phyloP scores from a whole-genome alignment of 2,329 filamentous ascomycete genomes.

The Seiridium unicorne region DNA sequence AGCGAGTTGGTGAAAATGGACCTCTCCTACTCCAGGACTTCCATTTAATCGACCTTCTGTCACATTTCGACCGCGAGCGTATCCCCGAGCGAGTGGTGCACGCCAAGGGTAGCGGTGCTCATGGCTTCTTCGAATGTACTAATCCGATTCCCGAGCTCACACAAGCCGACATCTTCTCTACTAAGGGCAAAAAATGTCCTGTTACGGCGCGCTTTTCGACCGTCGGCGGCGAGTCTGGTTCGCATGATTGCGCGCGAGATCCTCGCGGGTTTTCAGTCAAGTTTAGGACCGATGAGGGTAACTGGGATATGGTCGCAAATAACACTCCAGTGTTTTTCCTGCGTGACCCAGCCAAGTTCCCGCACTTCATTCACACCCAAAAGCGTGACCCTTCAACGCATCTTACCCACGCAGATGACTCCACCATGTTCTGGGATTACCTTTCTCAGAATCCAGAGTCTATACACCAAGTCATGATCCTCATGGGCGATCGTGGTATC shows the following conservation, averaged over 20 bases:
- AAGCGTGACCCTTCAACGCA: constrained; percentile 74
- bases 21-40: constrained; percentile 64
- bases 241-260: constrained; percentile 65
- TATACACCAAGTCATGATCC: constrained; percentile 62
- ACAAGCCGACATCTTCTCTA: constrained; percentile 42
- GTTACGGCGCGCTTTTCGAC: constrained; percentile 65
- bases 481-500: constrained; percentile 66
- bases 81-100: constrained; percentile 46
- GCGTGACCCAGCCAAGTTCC: constrained; percentile 72
- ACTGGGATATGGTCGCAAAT: constrained; percentile 73
- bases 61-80: constrained; percentile 51
- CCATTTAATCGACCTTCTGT: constrained; percentile 62
- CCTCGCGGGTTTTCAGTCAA: constrained; percentile 62
- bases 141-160: constrained; percentile 47
- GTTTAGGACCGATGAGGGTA: constrained; percentile 70
- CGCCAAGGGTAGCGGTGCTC: constrained; percentile 35
- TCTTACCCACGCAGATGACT: constrained; percentile 56
- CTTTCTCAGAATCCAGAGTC: constrained; percentile 60
- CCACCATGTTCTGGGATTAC: constrained; percentile 53
- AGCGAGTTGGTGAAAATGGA: constrained; percentile 54
- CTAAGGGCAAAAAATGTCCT: constrained; percentile 59
- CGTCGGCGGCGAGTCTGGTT: constrained; percentile 68
- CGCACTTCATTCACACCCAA: constrained; percentile 74
- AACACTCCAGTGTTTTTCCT: constrained; percentile 79
- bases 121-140: constrained; percentile 42